Base-by-base conservation (phyloP, 345 rosid species). In the Rhodomyrtus tomentosa region DNA sequence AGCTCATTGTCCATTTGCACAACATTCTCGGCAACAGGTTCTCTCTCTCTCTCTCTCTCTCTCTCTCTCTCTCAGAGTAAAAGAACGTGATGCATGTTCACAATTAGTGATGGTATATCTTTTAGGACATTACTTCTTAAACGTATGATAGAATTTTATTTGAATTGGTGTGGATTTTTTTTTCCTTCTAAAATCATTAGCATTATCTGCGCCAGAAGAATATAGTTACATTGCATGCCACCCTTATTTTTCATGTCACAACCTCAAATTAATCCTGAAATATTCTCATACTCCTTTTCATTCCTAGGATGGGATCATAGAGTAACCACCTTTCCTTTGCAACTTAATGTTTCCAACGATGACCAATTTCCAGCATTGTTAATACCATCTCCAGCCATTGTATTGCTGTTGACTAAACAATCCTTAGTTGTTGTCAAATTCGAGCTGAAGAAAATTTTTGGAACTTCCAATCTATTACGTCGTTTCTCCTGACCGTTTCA, bases 1-100 rank as follows among this genome's bases (percentile, higher is more conserved):
- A 93, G 53, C 95, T 95, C 82, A 95, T 95, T 52, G 58, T 95
- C 55, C 94, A 95, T 87, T 91, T 95, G 76, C 98, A 93, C 84
- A 91, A 93, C 85, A 90, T 93, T 83, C 95, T 93, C 81, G 98
- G 98, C 87, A 95, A 95, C 88, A 93, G 98, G 98, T 95, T 29
- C 80, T 29, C 3, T 21, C 24, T 29, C 40, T 7, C 16, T 55
- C 50, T 29, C 73, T 79, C 81, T 50, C 42, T 15, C 42, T 7
- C 40, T 38, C 10, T 40, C 8, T 59, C 8, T 59, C 40, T 14
- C 27, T 18, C 32, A 2, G 3, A 18, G 53, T 59, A 32, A 29
- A 59, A 15, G 2, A 59, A 59, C 73, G 73, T 59, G 20, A 38
- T 76, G 55, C 38, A 40, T 84, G 13, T 24, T 48, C 45, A 55